phyloP scores from a whole-genome alignment of 768 basidiomycete genomes.

The Suillus subaureus region DNA sequence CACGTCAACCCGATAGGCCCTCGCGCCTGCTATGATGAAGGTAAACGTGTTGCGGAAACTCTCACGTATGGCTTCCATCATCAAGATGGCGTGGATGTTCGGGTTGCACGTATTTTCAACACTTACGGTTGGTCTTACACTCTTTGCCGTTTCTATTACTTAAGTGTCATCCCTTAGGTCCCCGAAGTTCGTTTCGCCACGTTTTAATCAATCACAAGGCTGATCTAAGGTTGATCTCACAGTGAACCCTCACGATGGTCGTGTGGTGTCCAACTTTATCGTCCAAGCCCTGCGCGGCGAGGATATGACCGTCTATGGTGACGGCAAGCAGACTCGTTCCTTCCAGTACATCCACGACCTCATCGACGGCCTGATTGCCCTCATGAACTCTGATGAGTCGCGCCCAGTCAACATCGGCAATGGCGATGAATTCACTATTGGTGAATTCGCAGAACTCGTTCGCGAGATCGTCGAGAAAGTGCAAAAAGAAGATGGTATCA shows the following conservation, averaged over 20 bases:
- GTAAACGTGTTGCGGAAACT: slow-evolving; percentile 98
- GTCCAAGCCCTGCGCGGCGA: slow-evolving; percentile 95
- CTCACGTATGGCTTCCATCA: slow-evolving; percentile 94
- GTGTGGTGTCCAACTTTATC: slow-evolving; percentile 99
- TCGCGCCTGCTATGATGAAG: slow-evolving; percentile 99
- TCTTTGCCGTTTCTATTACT: not conserved
- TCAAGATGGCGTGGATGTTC: slow-evolving; percentile 94
- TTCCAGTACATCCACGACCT: slow-evolving; percentile 99
- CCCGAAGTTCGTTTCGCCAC: slow-evolving; percentile 55
- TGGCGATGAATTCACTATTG: slow-evolving; percentile 93
- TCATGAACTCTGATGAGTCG: slow-evolving; percentile 94
- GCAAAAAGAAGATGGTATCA: slow-evolving; percentile 76
- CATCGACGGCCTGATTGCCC: slow-evolving; percentile 86
- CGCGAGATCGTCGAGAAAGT: slow-evolving; percentile 93
- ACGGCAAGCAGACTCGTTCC: slow-evolving; percentile 90
- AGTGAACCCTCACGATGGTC: slow-evolving; percentile 98
- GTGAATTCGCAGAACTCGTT: slow-evolving; percentile 91
- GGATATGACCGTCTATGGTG: slow-evolving; percentile 96
- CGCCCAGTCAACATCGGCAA: slow-evolving; percentile 98
- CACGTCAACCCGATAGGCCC: slow-evolving; percentile 98
- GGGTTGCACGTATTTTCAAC: slow-evolving; percentile 98
- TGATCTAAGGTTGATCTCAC: slow-evolving; percentile 9
- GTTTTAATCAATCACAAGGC: slow-evolving; percentile 8
- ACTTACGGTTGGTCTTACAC: slow-evolving; percentile 62
- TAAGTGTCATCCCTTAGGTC: slow-evolving; percentile 35